Conservation (phyloP, 176 grass and related monocot species). For the Avena sativa region DNA sequence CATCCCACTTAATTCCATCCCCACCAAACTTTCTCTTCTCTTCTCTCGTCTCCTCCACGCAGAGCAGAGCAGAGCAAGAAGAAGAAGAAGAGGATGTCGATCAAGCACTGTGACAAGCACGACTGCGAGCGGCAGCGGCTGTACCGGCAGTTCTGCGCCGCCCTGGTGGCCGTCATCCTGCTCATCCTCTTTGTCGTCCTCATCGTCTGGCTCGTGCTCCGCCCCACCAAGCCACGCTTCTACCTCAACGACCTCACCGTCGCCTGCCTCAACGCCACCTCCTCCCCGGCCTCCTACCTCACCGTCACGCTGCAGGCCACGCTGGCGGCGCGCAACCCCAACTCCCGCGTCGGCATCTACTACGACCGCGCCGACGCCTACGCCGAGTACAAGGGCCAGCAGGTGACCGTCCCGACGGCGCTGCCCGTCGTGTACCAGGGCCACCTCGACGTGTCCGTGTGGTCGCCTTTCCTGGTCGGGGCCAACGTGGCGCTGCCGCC, state of each 20-base stretch:
- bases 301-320: slow-evolving; percentile 64
- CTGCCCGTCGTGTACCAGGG: slow-evolving; percentile 70
- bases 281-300: slow-evolving; percentile 35
- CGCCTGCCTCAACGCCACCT: slow-evolving; percentile 65
- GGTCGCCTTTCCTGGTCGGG: slow-evolving; percentile 74
- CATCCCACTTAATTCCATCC: not conserved
- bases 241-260: slow-evolving; percentile 72
- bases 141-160: slow-evolving; percentile 36
- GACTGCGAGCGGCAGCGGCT: slow-evolving; percentile 45
- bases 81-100: slow-evolving; percentile 41
- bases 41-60: not conserved
- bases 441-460: slow-evolving; percentile 54
- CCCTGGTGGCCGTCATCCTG: slow-evolving; percentile 13
- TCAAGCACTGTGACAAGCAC: slow-evolving; percentile 72
- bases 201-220: slow-evolving; percentile 71
- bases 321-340: slow-evolving; percentile 63
- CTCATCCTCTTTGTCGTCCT: slow-evolving; percentile 52
- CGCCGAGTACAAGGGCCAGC: slow-evolving; percentile 65
- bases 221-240: slow-evolving; percentile 66
- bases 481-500: slow-evolving; percentile 54
- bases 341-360: slow-evolving; percentile 73
- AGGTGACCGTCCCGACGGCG: slow-evolving; percentile 63
- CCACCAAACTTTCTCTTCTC: slow-evolving; percentile 3
- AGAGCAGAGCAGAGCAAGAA: not conserved
- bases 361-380: slow-evolving; percentile 67